phyloP scores from a whole-genome alignment of 176 grass and related monocot species.

The Rhynchospora breviuscula region DNA sequence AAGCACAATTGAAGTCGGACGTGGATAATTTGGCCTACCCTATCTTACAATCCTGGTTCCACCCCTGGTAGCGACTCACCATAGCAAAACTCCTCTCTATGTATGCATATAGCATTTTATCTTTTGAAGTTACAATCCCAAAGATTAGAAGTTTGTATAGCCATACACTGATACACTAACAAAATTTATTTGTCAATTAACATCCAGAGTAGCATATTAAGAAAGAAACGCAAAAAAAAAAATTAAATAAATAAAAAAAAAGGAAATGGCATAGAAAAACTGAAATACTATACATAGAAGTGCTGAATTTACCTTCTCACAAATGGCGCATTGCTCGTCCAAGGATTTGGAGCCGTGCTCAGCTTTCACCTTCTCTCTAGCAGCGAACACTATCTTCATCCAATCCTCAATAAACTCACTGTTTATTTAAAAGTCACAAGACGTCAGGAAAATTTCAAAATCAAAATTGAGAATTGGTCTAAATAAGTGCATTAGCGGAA shows the following conservation, averaged over 20 bases:
- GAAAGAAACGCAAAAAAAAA: no score
- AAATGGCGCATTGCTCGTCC: conserved; percentile 40
- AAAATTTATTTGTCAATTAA: no score
- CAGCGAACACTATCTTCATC: conserved; percentile 45
- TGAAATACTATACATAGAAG: no score
- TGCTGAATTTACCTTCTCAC: conserved; percentile 53
- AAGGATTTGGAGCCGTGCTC: conserved; percentile 26
- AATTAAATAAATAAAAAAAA: no score
- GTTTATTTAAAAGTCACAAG: background rate
- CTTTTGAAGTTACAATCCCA: no score
- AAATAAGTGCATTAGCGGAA: background rate
- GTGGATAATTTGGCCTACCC: no score
- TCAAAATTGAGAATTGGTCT: background rate
- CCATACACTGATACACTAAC: no score
- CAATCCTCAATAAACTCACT: conserved; percentile 65
- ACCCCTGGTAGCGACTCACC: no score
- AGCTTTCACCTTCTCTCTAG: conserved; percentile 45
- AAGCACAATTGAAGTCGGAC: no score
- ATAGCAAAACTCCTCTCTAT: background rate
- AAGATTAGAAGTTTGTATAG: no score
- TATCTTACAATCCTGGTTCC: no score
- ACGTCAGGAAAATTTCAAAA: background rate
- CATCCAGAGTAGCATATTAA: background rate
- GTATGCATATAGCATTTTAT: background rate
- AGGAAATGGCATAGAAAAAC: background rate